Evolutionary conservation across 2,329 filamentous ascomycete genomes (phyloP), one percentile per base, ranked within the genome.

Genomic region (Ceratocystis papillata): DNA sequence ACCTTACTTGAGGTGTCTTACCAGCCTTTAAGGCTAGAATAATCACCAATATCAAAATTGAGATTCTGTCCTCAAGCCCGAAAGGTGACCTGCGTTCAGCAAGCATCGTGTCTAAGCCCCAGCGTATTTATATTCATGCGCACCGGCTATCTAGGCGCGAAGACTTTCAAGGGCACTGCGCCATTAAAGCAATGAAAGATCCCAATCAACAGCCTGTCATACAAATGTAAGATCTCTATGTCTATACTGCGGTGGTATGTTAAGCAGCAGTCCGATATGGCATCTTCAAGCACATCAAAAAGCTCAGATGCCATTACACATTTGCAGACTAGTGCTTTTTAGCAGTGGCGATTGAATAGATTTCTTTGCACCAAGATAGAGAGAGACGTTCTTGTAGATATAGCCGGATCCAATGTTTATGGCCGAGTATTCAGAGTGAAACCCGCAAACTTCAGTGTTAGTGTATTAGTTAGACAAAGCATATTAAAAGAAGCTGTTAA

Each of bases 371-470:
- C 10, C 1, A n/a, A 30, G 17, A n/a, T 3, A 20, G 33, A 25
- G 8, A n/a, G 15, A 4, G 28, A n/a, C 4, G 7, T 59, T 59
- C 30, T n/a, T 1, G 25, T 8, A 37, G 17, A n/a, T 59, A n/a
- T 33, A 33, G 55, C 25, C 3, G 2, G 30, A n/a, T 15, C 0
- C 8, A 8, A n/a, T 59, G 28, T 17, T n/a, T 2, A 37, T 6
- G 15, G 20, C 25, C 15, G 3, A 25, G 55, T 59, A 59, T 30
- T n/a, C 5, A 3, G 5, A n/a, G 55, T n/a, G 8, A n/a, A 2
- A 37, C 3, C 7, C 10, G 28, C 28, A 55, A 63, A 57, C 61
- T 66, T 66, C 48, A 46, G 65, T 66, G 65, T 66, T 66, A 66
- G 65, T 66, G 65, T 63, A 66, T 48, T 59, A 46, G 41, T 2